Conservation (phyloP, 2,329 filamentous ascomycete species). For the Penicillium sp. region DNA sequence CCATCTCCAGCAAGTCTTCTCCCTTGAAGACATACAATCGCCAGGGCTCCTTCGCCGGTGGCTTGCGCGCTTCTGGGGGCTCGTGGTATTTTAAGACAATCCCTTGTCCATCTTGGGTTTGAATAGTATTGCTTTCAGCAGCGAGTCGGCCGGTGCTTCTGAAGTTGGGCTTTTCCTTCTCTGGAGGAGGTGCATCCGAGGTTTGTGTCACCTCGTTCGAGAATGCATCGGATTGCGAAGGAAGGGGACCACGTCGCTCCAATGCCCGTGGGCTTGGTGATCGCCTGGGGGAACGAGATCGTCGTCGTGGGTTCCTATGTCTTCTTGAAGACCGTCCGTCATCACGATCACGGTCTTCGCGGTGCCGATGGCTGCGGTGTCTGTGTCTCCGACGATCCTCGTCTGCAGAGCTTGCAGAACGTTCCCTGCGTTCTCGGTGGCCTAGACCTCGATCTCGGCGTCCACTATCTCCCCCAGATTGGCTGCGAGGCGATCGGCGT, state of each 20-base stretch:
- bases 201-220: constrained; percentile 27
- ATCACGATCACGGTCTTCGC: constrained; percentile 25
- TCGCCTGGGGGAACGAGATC: constrained; percentile 28
- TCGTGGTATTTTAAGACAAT: constrained; percentile 93
- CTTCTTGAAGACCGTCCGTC: constrained; percentile 22
- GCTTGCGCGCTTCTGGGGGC: constrained; percentile 85
- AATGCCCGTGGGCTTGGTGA: constrained; percentile 26
- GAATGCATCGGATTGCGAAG: constrained; percentile 47
- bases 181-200: constrained; percentile 28
- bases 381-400: constrained; percentile 27
- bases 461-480: constrained; percentile 19
- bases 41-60: constrained; percentile 73
- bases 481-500: constrained; percentile 26
- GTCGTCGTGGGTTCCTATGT: constrained; percentile 22
- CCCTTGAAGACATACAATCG: constrained; percentile 91
- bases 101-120: constrained; percentile 53
- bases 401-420: constrained; percentile 20
- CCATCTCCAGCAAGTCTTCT: constrained; percentile 70
- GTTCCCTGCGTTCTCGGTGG: constrained; percentile 24
- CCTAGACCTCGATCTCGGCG: constrained; percentile 23
- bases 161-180: constrained; percentile 81
- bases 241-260: constrained; percentile 41
- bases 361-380: constrained; percentile 26
- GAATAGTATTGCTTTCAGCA: constrained; percentile 79
- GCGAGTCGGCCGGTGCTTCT: constrained; percentile 74